phyloP scores from a whole-genome alignment of 2,329 filamentous ascomycete genomes.

The Amphichorda felina region DNA sequence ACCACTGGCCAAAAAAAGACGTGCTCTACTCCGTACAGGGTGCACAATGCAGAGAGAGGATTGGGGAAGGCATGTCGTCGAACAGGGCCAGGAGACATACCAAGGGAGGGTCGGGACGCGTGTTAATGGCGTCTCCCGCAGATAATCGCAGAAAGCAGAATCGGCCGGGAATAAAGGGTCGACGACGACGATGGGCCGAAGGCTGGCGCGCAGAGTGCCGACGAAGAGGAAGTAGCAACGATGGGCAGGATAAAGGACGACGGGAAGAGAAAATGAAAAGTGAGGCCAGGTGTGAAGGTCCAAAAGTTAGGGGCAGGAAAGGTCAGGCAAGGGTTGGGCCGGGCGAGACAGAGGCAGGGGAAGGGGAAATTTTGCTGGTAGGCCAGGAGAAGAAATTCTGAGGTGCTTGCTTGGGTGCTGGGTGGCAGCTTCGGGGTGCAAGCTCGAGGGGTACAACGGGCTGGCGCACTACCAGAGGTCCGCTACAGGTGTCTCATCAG shows the following conservation, averaged over 20 bases:
- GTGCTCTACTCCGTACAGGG: too few relatives aligned
- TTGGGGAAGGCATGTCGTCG: too few relatives aligned
- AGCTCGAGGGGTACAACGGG: too few relatives aligned
- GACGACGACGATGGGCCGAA: conserved; percentile 1
- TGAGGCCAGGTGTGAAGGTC: conserved; percentile 4
- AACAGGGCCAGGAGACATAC: not conserved
- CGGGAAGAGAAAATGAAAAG: conserved; percentile 2
- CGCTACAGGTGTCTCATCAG: too few relatives aligned
- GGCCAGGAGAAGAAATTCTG: not conserved
- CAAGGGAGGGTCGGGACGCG: conserved; percentile 3
- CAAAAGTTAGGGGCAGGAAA: conserved; percentile 3
- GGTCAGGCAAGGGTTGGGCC: not conserved
- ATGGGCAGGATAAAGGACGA: conserved; percentile 2
- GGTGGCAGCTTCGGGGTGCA: too few relatives aligned
- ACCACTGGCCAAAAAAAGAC: too few relatives aligned
- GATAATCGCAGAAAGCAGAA: conserved; percentile 4
- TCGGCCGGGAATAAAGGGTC: conserved; percentile 3
- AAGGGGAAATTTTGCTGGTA: conserved; percentile 1
- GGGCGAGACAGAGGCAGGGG: not conserved
- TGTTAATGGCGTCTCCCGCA: conserved; percentile 2
- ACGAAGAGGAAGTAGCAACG: conserved; percentile 3
- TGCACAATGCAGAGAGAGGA: too few relatives aligned
- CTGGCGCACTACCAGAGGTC: too few relatives aligned
- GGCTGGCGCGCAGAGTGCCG: conserved; percentile 1
- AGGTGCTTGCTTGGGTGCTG: not conserved